phyloP scores from a whole-genome alignment of 805 yeast species.

The Starmerella apicola region DNA sequence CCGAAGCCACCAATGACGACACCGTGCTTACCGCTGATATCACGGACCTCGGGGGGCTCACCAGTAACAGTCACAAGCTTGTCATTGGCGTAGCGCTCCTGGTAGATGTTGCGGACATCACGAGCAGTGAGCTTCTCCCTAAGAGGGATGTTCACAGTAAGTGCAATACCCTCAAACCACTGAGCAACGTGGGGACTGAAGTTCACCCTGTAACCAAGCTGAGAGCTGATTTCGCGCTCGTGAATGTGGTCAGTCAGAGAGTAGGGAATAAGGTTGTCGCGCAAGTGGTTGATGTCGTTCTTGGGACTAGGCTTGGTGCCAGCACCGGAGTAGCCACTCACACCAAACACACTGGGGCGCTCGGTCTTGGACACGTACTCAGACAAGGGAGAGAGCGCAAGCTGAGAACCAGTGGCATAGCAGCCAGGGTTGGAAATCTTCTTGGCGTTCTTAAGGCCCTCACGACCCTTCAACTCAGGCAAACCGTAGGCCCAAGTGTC shows the following conservation, averaged over 20 bases:
- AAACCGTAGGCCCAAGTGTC: constrained; percentile 89
- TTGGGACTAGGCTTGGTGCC: constrained; percentile 98
- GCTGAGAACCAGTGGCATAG: constrained; percentile 96
- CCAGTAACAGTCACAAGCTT: constrained; percentile 74
- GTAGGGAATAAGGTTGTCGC: constrained; percentile 84
- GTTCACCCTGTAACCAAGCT: constrained; percentile 66
- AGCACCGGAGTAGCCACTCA: constrained; percentile 97
- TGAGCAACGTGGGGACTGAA: constrained; percentile 97
- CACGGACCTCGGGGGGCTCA: constrained; percentile 86
- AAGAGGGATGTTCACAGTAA: constrained; percentile 83
- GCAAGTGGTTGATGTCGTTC: constrained; percentile 65
- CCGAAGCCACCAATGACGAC: constrained; percentile 93
- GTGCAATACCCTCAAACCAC: constrained; percentile 98
- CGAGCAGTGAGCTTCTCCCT: constrained; percentile 52
- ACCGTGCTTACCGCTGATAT: constrained; percentile 88
- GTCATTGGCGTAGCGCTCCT: constrained; percentile 79
- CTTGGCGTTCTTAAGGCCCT: constrained; percentile 51
- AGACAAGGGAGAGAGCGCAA: constrained; percentile 72
- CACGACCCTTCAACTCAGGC: constrained; percentile 71
- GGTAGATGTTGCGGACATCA: constrained; percentile 73
- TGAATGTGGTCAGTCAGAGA: constrained; percentile 94
- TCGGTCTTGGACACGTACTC: constrained; percentile 44
- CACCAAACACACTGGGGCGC: constrained; percentile 80
- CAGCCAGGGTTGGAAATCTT: constrained; percentile 96
- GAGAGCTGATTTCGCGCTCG: constrained; percentile 80